A percentile compares a stretch with the other conserved stretches of the same genome.
These are phyloP conservation scores for Colletotrichum endophyticum DNA, from an alignment of 2,329 filamentous ascomycete species.

Conservation along the genomic window DNA sequence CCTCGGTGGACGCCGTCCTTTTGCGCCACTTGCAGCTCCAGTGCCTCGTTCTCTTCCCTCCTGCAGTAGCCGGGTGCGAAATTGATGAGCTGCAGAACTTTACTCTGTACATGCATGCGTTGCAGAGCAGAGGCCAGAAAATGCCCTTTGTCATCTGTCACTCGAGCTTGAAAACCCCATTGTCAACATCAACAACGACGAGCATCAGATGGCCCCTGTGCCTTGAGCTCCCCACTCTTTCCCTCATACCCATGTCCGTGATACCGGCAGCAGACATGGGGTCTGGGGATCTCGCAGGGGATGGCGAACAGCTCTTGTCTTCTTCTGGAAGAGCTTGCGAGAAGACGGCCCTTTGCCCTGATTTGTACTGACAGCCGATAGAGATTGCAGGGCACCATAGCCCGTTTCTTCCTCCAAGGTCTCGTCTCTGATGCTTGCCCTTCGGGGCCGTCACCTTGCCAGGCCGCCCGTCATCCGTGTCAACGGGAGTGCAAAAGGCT, in stretches of 20 bases:
- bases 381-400: background rate
- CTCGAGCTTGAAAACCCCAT: background rate
- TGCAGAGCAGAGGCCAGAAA: background rate
- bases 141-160: background rate
- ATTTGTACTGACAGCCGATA: conserved; percentile 7
- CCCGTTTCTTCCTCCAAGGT: background rate
- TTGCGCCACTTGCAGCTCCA: background rate
- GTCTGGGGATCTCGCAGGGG: conserved; percentile 13
- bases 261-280: conserved; percentile 9
- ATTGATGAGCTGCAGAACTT: background rate
- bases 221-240: background rate
- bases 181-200: background rate
- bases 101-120: background rate
- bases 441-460: background rate
- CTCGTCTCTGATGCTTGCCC: background rate
- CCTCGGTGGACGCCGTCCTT: background rate
- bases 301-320: conserved; percentile 3
- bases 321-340: conserved; percentile 25
- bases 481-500: conserved; percentile 13
- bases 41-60: background rate
- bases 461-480: conserved; percentile 7
- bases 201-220: background rate
- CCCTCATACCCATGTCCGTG: background rate
- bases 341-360: conserved; percentile 3
- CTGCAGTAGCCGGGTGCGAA: background rate